A percentile compares a stretch with the other conserved stretches of the same genome.
Evolutionary conservation across 2,329 filamentous ascomycete species (phyloP).

Genomic region (Aureobasidium uvarum): DNA sequence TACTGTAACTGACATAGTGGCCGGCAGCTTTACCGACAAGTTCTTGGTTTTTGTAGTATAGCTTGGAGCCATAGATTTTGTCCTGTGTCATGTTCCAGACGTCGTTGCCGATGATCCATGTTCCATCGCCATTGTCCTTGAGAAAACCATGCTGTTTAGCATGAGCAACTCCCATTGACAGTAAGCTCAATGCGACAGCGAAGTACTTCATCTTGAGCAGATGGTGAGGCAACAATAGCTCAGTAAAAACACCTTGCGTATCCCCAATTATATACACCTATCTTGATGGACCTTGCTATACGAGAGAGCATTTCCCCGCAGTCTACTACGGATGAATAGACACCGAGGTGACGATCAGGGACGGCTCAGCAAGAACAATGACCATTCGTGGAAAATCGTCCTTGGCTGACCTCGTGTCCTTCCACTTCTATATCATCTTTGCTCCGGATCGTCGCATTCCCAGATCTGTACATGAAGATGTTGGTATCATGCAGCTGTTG

Average conservation of each 20-base stretch:
- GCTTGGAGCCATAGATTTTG: constrained; percentile 42
- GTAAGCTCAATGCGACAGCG: neutral
- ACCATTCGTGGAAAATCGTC: constrained; percentile 14
- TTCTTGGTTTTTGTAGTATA: constrained; percentile 46
- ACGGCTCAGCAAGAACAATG: neutral
- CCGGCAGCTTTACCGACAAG: constrained; percentile 44
- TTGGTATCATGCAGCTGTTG: neutral
- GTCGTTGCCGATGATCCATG: constrained; percentile 44
- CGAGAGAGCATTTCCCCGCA: neutral
- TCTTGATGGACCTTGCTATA: neutral
- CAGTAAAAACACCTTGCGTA: neutral
- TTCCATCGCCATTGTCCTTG: constrained; percentile 37
- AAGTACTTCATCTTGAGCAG: constrained; percentile 1
- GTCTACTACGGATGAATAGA: constrained; percentile 4
- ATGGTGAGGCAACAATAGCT: neutral
- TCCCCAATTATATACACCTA: neutral
- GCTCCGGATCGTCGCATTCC: neutral
- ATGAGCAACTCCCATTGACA: neutral
- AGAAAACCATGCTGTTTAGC: constrained; percentile 33
- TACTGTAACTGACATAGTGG: constrained; percentile 50
- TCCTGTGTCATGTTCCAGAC: constrained; percentile 47
- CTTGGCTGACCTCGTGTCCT: neutral
- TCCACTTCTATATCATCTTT: neutral
- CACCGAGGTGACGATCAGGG: constrained; percentile 13
- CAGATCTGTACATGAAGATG: neutral